These are phyloP conservation scores for Eremothecium cymbalariae DNA, from an alignment of 1,139 yeast genomes.

Conservation along the genomic window DNA sequence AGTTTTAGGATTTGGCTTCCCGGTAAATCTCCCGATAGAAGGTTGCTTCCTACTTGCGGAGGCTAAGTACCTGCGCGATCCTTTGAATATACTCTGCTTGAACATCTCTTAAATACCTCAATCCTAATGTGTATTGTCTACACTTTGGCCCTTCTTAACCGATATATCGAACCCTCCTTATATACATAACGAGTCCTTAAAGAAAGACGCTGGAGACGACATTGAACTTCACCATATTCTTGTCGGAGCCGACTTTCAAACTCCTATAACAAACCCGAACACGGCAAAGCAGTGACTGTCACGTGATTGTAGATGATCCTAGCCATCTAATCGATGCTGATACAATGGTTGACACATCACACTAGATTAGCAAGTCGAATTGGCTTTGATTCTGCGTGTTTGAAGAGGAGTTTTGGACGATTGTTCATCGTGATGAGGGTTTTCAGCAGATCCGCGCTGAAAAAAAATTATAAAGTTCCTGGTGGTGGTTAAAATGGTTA, in stretches of 20 bases:
- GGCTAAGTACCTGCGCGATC: conserved; percentile 21
- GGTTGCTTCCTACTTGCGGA: conserved; percentile 20
- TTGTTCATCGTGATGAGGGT: too few relatives aligned
- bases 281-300: conserved; percentile 4
- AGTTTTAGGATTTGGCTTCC: conserved; percentile 34
- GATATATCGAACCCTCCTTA: too few relatives aligned
- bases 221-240: conserved; percentile 5
- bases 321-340: background rate
- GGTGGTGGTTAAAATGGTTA: conserved; percentile 6
- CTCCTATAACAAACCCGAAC: conserved; percentile 2
- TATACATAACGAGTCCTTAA: too few relatives aligned
- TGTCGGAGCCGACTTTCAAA: conserved; percentile 9
- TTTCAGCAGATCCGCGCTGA: too few relatives aligned
- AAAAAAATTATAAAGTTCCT: too few relatives aligned
- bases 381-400: too few relatives aligned
- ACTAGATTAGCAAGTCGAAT: too few relatives aligned
- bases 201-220: background rate
- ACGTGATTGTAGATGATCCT: conserved; percentile 1
- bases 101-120: conserved; percentile 19
- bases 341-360: too few relatives aligned
- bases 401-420: too few relatives aligned
- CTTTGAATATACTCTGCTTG: conserved; percentile 19
- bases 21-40: conserved; percentile 27
- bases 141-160: too few relatives aligned
- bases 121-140: too few relatives aligned